Evolutionary conservation across 139 green algal genomes (phyloP), one percentile per base, ranked within the genome.

Genomic region (Micractinium sp.): DNA sequence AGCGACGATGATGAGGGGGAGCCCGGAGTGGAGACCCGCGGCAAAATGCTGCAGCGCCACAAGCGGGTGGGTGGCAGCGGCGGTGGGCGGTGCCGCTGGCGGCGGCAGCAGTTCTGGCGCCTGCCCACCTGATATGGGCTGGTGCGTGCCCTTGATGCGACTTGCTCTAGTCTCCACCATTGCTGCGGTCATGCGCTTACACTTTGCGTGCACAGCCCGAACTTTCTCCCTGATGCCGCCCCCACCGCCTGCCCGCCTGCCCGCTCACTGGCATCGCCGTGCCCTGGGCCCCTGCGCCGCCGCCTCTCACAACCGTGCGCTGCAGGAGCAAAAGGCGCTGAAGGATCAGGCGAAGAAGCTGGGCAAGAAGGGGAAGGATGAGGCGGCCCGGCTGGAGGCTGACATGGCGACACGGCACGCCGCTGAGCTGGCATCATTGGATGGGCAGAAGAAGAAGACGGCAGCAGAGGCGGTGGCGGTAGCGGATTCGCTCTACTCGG

Each of bases 361-460:
- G 61, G 95, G 95, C 35, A 97, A 96, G 90, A 98, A 97, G 89
- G 93, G 90, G 56, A 97, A 82, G 95, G 95, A 96, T 33, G 94
- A 97, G 69, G 61, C 93, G 0, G 92, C 92, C 0, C 91, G 92
- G 82, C 86, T 97, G 60, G 92, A 94, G 41, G 76, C 77, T 15
- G 93, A 96, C 53, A 93, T 97, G 27, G 80, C 31, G 67, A 60
- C 31, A 31, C 87, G 87, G 41, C 95, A 97, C 81, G 91, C 90
- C 25, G 61, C 90, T 25, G 96, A 98, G 89, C 87, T 97, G 29
- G 90, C 93, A 83, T 91, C 95, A 71, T 60, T 98, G 0, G 92
- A 97, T 4, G 79, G 41, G 12, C 13, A 20, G 2, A 60, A 67
- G 61, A 80, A 76, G 69, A 85, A 76, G 29, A 81, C 81, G 0